phyloP scores from a whole-genome alignment of 495 filamentous ascomycete genomes.

The Penicillium crystallinum region DNA sequence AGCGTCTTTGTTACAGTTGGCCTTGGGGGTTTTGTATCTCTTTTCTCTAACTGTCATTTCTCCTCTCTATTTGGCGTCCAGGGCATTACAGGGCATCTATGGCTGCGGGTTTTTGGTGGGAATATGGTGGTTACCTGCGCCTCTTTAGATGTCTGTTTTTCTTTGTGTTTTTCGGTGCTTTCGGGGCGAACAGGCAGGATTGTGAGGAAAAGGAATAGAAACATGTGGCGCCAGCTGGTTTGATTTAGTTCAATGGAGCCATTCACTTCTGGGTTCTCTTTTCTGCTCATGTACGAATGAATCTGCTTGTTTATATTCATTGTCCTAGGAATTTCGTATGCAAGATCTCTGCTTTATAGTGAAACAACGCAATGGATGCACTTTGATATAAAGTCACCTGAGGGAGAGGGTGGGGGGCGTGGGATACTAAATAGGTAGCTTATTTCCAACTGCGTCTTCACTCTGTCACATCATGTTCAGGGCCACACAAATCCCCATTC shows the following conservation, averaged over 20 bases:
- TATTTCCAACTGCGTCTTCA: background rate
- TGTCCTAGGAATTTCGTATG: too few species aligned
- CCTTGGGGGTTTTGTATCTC: background rate
- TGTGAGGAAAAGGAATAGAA: constrained; percentile 4
- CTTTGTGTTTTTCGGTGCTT: background rate
- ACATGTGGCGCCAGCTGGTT: constrained; percentile 5
- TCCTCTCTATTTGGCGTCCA: background rate
- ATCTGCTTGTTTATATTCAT: background rate
- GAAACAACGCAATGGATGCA: too few species aligned
- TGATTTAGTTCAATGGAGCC: background rate
- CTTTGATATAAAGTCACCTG: too few species aligned
- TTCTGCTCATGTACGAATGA: background rate
- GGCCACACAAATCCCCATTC: constrained; percentile 10
- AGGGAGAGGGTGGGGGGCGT: too few species aligned
- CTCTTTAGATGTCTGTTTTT: background rate
- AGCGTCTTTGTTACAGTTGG: background rate
- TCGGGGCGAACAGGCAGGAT: background rate
- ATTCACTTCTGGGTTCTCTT: background rate
- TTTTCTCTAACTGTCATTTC: background rate
- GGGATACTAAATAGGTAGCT: too few species aligned
- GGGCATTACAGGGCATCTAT: background rate
- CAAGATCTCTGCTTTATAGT: too few species aligned
- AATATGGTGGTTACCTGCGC: constrained; percentile 1
- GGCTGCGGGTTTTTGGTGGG: background rate
- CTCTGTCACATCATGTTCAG: constrained; percentile 20